Evolutionary conservation across 352 stramenopile species (phyloP).

Genomic region (Globisporangium takayamanum): DNA sequence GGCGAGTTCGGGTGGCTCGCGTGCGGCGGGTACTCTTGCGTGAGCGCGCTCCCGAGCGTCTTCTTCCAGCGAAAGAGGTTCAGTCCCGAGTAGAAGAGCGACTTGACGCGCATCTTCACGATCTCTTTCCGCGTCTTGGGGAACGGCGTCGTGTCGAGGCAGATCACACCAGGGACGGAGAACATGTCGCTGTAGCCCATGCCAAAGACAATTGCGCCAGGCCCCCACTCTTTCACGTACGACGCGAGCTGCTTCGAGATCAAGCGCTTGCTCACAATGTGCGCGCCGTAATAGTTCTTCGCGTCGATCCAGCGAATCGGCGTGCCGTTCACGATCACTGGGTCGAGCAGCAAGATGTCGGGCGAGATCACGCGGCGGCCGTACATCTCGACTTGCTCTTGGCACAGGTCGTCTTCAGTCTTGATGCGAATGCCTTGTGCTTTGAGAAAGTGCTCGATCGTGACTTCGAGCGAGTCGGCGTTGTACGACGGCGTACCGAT

Average conservation of each 20-base stretch:
- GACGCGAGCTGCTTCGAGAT: slow-evolving; percentile 76
- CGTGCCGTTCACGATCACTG: slow-evolving; percentile 76
- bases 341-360: slow-evolving; percentile 75
- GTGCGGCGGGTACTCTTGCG: slow-evolving; percentile 49
- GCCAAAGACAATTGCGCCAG: slow-evolving; percentile 77
- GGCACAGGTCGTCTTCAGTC: slow-evolving; percentile 64
- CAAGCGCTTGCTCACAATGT: slow-evolving; percentile 82
- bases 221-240: slow-evolving; percentile 85
- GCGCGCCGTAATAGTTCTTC: slow-evolving; percentile 87
- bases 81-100: slow-evolving; percentile 54
- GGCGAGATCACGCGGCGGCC: slow-evolving; percentile 73
- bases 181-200: slow-evolving; percentile 89
- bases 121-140: slow-evolving; percentile 62
- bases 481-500: slow-evolving; percentile 68
- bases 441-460: slow-evolving; percentile 69
- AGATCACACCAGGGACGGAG: slow-evolving; percentile 69
- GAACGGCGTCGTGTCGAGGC: slow-evolving; percentile 78
- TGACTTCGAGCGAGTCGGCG: slow-evolving; percentile 62
- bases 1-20: slow-evolving; percentile 14
- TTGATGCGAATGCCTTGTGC: slow-evolving; percentile 71
- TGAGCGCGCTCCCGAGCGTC: slow-evolving; percentile 69
- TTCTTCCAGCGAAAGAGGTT: slow-evolving; percentile 77
- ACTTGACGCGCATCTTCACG: slow-evolving; percentile 77
- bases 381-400: slow-evolving; percentile 55
- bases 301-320: slow-evolving; percentile 84